Evolutionary conservation across 139 green algal genomes (phyloP).

Genomic region (Penium margaritaceum): DNA sequence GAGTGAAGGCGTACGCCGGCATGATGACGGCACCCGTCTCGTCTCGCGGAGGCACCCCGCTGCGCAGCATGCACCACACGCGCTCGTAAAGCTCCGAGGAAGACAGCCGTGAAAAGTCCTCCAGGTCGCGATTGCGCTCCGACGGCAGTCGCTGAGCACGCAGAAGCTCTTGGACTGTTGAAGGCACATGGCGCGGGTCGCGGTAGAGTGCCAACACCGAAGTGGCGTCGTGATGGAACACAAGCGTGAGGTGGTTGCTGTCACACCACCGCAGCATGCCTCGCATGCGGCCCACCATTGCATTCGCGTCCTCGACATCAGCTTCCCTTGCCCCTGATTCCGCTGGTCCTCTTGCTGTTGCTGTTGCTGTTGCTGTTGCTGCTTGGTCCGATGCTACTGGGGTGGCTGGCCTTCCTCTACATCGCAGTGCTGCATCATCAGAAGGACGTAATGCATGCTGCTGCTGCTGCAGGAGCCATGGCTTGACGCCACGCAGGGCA

Average conservation of each 20-base stretch:
- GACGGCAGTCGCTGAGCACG: not conserved
- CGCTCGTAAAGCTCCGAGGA: not conserved
- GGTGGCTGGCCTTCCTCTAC: too few species aligned
- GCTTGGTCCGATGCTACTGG: too few species aligned
- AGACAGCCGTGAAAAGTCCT: not conserved
- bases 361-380: too few species aligned
- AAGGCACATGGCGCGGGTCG: constrained; percentile 13
- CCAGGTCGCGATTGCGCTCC: not conserved
- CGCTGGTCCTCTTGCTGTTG: too few species aligned
- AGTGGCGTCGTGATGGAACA: constrained; percentile 31
- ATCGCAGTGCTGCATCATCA: too few species aligned
- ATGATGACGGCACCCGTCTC: too few species aligned
- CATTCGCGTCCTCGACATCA: too few species aligned
- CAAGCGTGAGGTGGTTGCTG: constrained; percentile 39
- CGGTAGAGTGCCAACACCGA: constrained; percentile 40
- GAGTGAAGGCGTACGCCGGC: constrained; percentile 18
- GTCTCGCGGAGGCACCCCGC: not conserved
- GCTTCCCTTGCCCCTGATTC: too few species aligned
- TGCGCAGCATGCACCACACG: not conserved
- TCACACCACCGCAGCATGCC: constrained; percentile 32
- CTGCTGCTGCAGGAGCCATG: too few species aligned
- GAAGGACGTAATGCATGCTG: too few species aligned
- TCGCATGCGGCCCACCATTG: constrained; percentile 1
- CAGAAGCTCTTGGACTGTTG: not conserved
- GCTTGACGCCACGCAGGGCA: too few species aligned